A percentile compares a stretch with the other conserved stretches of the same genome.
Conservation (phyloP, 2,329 filamentous ascomycete species). For the Fusarium mexicanum region DNA sequence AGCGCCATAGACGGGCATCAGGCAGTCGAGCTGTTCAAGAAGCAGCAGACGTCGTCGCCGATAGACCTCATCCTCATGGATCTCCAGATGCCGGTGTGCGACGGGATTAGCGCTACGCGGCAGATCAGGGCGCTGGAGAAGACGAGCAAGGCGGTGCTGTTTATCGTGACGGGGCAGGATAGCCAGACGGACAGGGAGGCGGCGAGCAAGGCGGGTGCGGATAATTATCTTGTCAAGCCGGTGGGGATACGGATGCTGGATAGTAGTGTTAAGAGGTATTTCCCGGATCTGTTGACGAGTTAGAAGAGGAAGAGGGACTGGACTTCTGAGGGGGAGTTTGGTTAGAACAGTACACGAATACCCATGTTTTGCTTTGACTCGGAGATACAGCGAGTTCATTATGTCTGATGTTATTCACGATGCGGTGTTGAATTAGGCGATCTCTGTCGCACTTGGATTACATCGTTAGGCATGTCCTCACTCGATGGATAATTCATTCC, state of each 20-base stretch:
- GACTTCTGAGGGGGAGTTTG: neutral
- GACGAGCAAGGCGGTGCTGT: constrained; percentile 22
- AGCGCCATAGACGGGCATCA: constrained; percentile 56
- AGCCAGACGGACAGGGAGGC: constrained; percentile 29
- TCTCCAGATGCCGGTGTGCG: constrained; percentile 45
- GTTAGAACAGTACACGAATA: constrained; percentile 1
- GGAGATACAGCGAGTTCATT: neutral
- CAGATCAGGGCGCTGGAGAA: constrained; percentile 41
- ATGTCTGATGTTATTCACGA: neutral
- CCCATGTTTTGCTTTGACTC: neutral
- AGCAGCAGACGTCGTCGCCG: constrained; percentile 26
- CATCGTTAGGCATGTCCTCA: fast-evolving
- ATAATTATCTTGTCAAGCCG: constrained; percentile 42
- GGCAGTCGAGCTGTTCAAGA: constrained; percentile 49
- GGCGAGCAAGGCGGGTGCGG: constrained; percentile 33
- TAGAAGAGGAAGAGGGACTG: neutral
- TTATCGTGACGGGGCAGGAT: constrained; percentile 45
- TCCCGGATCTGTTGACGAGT: constrained; percentile 18
- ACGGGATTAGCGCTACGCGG: constrained; percentile 42
- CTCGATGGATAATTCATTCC: neutral
- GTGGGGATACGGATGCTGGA: constrained; percentile 37
- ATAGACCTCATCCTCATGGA: constrained; percentile 44
- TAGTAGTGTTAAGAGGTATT: constrained; percentile 19
- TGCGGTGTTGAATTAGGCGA: neutral
- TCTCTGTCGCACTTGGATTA: neutral